These are phyloP conservation scores for Candida andamanensis DNA, from an alignment of 805 yeast genomes.

Conservation along the genomic window DNA sequence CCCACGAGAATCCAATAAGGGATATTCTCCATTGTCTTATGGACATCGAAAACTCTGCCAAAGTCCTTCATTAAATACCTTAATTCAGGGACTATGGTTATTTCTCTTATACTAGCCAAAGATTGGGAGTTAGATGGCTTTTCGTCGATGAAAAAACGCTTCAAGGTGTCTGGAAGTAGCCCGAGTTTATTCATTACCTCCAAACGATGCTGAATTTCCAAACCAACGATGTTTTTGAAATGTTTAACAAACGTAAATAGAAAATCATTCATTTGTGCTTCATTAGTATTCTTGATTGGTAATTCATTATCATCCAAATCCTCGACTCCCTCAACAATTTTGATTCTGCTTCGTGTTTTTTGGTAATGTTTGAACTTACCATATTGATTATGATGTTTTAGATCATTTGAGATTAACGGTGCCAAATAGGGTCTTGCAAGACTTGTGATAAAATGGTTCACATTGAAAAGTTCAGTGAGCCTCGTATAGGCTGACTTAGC, in stretches of 20 bases:
- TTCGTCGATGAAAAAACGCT: slow-evolving; percentile 81
- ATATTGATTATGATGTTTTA: slow-evolving; percentile 57
- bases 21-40: slow-evolving; percentile 63
- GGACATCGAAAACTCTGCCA: slow-evolving; percentile 73
- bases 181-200: slow-evolving; percentile 78
- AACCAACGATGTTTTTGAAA: slow-evolving; percentile 51
- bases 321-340: slow-evolving; percentile 13
- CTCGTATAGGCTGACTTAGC: slow-evolving; percentile 69
- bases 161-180: slow-evolving; percentile 60
- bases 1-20: slow-evolving; percentile 90
- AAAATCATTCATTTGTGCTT: slow-evolving; percentile 28
- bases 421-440: slow-evolving; percentile 92
- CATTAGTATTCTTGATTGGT: slow-evolving; percentile 13
- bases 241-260: slow-evolving; percentile 28
- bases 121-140: slow-evolving; percentile 65
- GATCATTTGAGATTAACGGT: slow-evolving; percentile 78
- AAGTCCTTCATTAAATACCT: slow-evolving; percentile 65
- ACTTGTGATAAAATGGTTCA: slow-evolving; percentile 87
- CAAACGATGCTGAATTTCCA: slow-evolving; percentile 82
- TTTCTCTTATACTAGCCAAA: slow-evolving; percentile 59
- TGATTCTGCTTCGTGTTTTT: slow-evolving; percentile 9
- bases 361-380: slow-evolving; percentile 23
- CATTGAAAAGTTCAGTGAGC: slow-evolving; percentile 88
- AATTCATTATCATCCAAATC: slow-evolving; percentile 30
- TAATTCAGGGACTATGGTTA: slow-evolving; percentile 86